Conservation (phyloP, 805 yeast species). For the Yarrowia porcina region DNA sequence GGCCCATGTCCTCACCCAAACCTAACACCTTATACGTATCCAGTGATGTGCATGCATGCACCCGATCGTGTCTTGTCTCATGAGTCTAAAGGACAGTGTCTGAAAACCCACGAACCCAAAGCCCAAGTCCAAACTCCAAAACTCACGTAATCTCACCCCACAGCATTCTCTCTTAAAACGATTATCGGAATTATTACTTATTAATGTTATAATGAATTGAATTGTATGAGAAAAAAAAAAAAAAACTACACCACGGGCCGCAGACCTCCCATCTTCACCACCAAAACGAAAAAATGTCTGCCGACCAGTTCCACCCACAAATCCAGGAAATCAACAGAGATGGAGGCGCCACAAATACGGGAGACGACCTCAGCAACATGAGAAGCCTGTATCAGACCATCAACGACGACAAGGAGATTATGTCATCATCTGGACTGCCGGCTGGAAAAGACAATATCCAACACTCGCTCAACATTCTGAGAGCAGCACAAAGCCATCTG, state of each 20-base stretch:
- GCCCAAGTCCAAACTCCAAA: neutral
- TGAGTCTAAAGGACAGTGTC: neutral
- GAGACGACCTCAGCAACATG: conserved; percentile 14
- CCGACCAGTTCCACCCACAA: neutral
- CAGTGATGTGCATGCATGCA: neutral
- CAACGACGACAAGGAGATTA: neutral
- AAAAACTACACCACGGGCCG: too few species aligned
- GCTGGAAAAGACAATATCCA: neutral
- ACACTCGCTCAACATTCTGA: conserved; percentile 13
- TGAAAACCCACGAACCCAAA: neutral
- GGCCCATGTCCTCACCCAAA: neutral
- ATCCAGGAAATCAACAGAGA: neutral
- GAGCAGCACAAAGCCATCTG: conserved; percentile 18
- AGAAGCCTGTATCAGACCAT: conserved; percentile 4
- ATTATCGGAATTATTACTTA: too few species aligned
- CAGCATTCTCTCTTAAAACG: neutral
- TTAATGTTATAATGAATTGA: too few species aligned
- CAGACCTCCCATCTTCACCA: too few species aligned
- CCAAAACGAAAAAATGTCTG: neutral
- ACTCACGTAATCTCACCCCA: conserved; percentile 4
- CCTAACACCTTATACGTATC: neutral
- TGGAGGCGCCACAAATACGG: neutral
- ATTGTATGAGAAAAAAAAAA: too few species aligned
- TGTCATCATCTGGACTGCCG: neutral
- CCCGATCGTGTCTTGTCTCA: conserved; percentile 9